Percentiles rank a stretch among this genome's conserved stretches.
Conservation (phyloP, 225 moss, liverwort and hornwort genomes). For the Climacium dendroides region DNA sequence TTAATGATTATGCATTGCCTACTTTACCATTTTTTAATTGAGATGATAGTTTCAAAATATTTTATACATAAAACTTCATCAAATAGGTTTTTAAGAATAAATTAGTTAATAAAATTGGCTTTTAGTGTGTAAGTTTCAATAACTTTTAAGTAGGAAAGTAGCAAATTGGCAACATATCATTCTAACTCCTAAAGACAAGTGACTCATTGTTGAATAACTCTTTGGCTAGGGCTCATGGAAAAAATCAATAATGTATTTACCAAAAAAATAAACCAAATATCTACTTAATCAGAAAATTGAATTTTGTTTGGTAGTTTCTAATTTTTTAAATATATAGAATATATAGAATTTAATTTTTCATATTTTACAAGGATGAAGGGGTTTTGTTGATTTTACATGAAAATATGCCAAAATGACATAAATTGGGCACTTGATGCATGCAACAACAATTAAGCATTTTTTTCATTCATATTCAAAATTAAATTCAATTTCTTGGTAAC, state of each 20-base stretch:
- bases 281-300: fast-evolving
- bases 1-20: neutral
- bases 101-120: no score
- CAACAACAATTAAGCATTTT: fast-evolving
- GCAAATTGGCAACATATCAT: fast-evolving
- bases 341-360: no score
- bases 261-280: neutral
- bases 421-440: neutral
- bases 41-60: neutral
- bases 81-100: neutral
- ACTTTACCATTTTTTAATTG: neutral
- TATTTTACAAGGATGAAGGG: neutral
- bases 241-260: neutral
- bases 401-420: neutral
- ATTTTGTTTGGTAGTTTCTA: neutral
- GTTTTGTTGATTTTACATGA: neutral
- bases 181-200: fast-evolving
- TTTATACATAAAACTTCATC: neutral
- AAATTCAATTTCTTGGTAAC: neutral
- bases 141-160: neutral
- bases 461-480: neutral
- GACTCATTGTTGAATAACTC: neutral
- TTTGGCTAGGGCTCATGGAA: neutral
- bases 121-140: neutral
- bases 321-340: no score